Conservation (phyloP, 148 eudicot species). For the Chenopodium quinoa region DNA sequence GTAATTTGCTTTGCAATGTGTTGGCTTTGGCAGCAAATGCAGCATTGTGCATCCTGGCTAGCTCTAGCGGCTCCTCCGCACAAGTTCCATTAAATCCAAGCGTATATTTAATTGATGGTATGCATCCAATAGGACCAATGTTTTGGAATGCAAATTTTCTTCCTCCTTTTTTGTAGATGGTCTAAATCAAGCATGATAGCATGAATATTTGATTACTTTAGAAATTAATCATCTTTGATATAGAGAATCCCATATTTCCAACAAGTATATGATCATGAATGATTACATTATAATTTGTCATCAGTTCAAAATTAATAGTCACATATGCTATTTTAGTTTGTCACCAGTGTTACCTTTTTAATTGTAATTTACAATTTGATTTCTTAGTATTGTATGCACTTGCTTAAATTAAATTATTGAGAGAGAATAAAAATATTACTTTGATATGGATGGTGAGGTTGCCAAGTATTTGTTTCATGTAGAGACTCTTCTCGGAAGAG, state of each 20-base stretch:
- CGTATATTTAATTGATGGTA: conserved; percentile 33
- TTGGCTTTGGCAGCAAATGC: conserved; percentile 17
- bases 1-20: conserved; percentile 21
- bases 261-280: not conserved
- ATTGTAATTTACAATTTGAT: too few relatives aligned
- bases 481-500: not conserved
- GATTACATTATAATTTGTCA: too few relatives aligned
- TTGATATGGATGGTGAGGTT: conserved; percentile 36
- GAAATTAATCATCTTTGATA: not conserved
- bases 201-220: too few relatives aligned
- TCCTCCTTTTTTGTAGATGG: conserved; percentile 37
- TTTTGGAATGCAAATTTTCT: conserved; percentile 48
- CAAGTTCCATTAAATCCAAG: conserved; percentile 23
- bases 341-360: too few relatives aligned
- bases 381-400: too few relatives aligned
- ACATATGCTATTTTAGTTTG: too few relatives aligned
- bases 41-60: conserved; percentile 36
- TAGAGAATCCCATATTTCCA: not conserved
- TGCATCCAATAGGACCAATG: conserved; percentile 44
- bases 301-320: too few relatives aligned
- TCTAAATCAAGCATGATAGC: conserved; percentile 15
- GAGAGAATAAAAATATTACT: conserved; percentile 11
- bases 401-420: not conserved
- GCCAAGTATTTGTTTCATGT: conserved; percentile 33
- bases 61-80: conserved; percentile 18